phyloP scores from a whole-genome alignment of 257 asterid genomes.

The Fraxinus pennsylvanica region DNA sequence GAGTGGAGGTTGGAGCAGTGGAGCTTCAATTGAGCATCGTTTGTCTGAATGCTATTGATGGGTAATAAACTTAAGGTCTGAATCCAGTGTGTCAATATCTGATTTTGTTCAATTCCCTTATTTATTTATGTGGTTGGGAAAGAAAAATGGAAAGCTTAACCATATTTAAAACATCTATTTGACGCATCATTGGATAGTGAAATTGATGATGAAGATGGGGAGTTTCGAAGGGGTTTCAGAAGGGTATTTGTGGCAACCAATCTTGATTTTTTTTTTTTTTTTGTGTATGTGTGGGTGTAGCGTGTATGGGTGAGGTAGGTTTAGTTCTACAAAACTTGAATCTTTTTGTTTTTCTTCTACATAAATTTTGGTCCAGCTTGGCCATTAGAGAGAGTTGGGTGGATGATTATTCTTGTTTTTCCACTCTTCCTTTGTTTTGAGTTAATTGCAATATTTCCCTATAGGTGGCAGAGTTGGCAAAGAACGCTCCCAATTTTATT shows the following conservation, averaged over 20 bases:
- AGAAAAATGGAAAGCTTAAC: not conserved
- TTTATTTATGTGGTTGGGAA: slow-evolving; percentile 21
- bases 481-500: not conserved
- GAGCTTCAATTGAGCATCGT: too few relatives aligned
- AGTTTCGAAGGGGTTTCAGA: slow-evolving; percentile 51
- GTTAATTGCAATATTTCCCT: not conserved
- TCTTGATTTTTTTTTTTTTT: not conserved
- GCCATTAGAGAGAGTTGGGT: slow-evolving; percentile 31
- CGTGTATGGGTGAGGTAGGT: slow-evolving; percentile 29
- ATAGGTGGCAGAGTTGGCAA: not conserved
- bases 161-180: not conserved
- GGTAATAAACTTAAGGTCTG: slow-evolving; percentile 51
- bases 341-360: slow-evolving; percentile 16
- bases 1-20: too few relatives aligned
- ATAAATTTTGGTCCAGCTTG: slow-evolving; percentile 35
- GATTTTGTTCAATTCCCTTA: not conserved
- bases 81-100: slow-evolving; percentile 20
- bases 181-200: slow-evolving; percentile 20
- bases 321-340: slow-evolving; percentile 20
- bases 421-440: slow-evolving; percentile 6
- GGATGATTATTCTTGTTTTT: slow-evolving; percentile 23
- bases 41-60: slow-evolving; percentile 45
- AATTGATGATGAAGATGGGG: slow-evolving; percentile 28
- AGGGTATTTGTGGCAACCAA: slow-evolving; percentile 61
- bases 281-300: not conserved